These are phyloP conservation scores for Phytophthora pluvialis DNA, from an alignment of 352 stramenopile genomes.

Conservation along the genomic window DNA sequence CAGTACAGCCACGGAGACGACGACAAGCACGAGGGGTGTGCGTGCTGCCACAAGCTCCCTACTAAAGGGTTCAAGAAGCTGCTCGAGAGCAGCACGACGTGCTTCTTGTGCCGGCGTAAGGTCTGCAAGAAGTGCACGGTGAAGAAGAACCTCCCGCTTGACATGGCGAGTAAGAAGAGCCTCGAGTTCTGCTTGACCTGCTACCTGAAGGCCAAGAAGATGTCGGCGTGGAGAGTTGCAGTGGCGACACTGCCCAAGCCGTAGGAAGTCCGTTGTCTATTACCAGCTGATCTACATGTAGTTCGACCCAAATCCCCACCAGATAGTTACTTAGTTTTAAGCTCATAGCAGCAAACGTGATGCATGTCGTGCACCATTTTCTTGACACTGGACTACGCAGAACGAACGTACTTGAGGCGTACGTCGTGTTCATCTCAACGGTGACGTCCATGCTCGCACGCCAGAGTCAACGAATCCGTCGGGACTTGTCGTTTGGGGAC, in stretches of 20 bases:
- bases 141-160: slow-evolving; percentile 49
- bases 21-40: slow-evolving; percentile 32
- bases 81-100: slow-evolving; percentile 38
- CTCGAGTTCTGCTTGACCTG: slow-evolving; percentile 68
- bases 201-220: slow-evolving; percentile 58
- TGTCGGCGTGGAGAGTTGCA: slow-evolving; percentile 54
- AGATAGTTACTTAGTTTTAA: slow-evolving; percentile 34
- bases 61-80: slow-evolving; percentile 47
- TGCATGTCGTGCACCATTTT: slow-evolving; percentile 3
- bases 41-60: slow-evolving; percentile 43
- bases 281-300: too few relatives aligned
- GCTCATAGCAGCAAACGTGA: slow-evolving; percentile 16
- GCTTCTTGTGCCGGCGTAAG: slow-evolving; percentile 46
- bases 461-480: not conserved
- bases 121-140: slow-evolving; percentile 62
- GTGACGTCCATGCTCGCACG: not conserved
- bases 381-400: too few relatives aligned
- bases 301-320: slow-evolving; percentile 8
- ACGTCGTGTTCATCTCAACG: not conserved
- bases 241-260: slow-evolving; percentile 37
- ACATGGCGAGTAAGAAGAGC: slow-evolving; percentile 45
- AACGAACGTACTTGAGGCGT: not conserved
- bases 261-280: not conserved
- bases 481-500: slow-evolving; percentile 11
- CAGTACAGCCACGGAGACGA: slow-evolving; percentile 13